phyloP scores from a whole-genome alignment of 2,329 filamentous ascomycete species.

The Botryotinia globosa region DNA sequence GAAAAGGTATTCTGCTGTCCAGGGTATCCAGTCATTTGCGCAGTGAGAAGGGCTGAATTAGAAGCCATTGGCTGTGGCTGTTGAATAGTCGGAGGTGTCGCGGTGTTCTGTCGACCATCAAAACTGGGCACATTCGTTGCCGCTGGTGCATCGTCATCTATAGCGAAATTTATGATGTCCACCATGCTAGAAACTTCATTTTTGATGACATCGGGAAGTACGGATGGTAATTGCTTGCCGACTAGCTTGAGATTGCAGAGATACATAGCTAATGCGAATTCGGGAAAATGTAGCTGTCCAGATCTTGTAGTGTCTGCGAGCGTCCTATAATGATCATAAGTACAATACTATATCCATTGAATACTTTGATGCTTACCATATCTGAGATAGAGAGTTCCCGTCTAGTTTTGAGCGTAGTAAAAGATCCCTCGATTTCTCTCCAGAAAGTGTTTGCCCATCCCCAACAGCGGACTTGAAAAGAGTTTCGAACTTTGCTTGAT shows the following conservation, averaged over 20 bases:
- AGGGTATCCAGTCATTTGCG: constrained; percentile 68
- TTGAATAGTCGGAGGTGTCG: constrained; percentile 55
- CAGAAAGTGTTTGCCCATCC: constrained; percentile 79
- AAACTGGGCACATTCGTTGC: constrained; percentile 70
- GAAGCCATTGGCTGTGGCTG: constrained; percentile 73
- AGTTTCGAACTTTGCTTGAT: constrained; percentile 96
- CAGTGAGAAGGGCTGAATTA: constrained; percentile 61
- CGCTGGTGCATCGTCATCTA: constrained; percentile 66
- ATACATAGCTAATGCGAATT: constrained; percentile 98
- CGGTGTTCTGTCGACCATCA: constrained; percentile 51
- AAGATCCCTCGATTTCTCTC: constrained; percentile 87
- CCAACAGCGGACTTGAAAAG: constrained; percentile 94
- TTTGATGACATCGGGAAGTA: constrained; percentile 78
- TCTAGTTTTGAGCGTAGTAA: constrained; percentile 84
- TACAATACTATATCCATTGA: constrained; percentile 14
- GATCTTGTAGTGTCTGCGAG: constrained; percentile 94
- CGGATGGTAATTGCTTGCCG: constrained; percentile 73
- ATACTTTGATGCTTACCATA: constrained; percentile 63
- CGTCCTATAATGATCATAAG: constrained; percentile 56
- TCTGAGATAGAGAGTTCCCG: constrained; percentile 83
- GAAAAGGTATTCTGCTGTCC: constrained; percentile 46
- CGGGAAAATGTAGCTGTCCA: constrained; percentile 92
- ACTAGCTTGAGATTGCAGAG: constrained; percentile 92
- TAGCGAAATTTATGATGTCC: constrained; percentile 95
- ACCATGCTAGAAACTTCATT: constrained; percentile 99